phyloP scores from a whole-genome alignment of 805 yeast genomes.

The Starmera pachycereana region DNA sequence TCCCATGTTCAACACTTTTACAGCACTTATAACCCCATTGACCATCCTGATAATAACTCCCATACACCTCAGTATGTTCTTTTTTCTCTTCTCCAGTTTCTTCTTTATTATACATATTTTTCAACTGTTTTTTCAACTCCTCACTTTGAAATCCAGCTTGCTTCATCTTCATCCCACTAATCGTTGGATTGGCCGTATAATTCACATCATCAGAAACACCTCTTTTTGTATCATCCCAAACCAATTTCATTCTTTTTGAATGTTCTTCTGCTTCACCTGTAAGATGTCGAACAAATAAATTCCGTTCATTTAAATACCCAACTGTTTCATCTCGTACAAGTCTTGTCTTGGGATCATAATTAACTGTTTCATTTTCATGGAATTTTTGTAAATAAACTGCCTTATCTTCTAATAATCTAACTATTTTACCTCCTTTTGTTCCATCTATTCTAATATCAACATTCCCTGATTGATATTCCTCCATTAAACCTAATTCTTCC shows the following conservation, averaged over 20 bases:
- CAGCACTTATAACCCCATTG: conserved; percentile 38
- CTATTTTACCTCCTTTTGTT: conserved; percentile 30
- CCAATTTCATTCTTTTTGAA: conserved; percentile 36
- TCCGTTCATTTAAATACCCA: conserved; percentile 26
- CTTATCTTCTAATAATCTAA: conserved; percentile 64
- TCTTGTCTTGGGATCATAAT: conserved; percentile 47
- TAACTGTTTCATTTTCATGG: conserved; percentile 24
- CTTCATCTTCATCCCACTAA: conserved; percentile 26
- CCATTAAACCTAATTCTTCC: conserved; percentile 27
- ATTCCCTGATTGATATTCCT: conserved; percentile 1
- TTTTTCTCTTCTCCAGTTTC: conserved; percentile 8
- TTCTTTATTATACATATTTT: conserved; percentile 25
- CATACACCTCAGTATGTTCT: conserved; percentile 32
- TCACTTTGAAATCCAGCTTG: conserved; percentile 22
- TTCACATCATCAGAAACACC: conserved; percentile 19
- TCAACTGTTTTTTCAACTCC: conserved; percentile 21
- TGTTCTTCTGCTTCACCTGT: conserved; percentile 50
- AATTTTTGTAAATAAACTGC: conserved; percentile 57
- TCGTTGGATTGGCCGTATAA: conserved; percentile 37
- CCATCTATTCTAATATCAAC: conserved; percentile 12
- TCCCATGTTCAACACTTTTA: conserved; percentile 21
- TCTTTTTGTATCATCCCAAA: conserved; percentile 32
- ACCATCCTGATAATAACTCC: conserved; percentile 31
- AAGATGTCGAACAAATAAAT: conserved; percentile 41
- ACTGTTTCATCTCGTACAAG: conserved; percentile 21